phyloP scores from a whole-genome alignment of 306 rosid genomes.

The Acacia acuminata region DNA sequence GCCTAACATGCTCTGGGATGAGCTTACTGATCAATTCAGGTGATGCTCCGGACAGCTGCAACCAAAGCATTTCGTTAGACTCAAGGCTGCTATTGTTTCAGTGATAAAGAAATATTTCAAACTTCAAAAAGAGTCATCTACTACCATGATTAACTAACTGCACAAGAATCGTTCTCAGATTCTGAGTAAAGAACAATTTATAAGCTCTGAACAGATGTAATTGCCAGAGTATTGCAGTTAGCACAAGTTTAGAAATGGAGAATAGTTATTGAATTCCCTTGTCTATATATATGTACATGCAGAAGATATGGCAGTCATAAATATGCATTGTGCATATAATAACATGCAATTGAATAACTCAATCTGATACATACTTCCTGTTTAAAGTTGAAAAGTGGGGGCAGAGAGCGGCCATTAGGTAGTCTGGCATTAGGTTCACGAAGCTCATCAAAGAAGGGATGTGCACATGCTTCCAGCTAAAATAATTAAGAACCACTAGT shows the following conservation, averaged over 20 bases:
- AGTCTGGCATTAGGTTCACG: conserved; percentile 86
- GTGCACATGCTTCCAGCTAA: conserved; percentile 95
- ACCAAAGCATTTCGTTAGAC: conserved; percentile 18
- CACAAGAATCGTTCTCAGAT: neutral
- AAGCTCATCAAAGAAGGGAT: conserved; percentile 92
- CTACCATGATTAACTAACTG: neutral
- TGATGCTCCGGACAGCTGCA: conserved; percentile 76
- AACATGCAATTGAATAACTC: conserved; percentile 17
- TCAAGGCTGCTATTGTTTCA: neutral
- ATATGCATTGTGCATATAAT: neutral
- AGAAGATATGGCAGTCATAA: neutral
- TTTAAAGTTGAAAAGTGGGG: conserved; percentile 84
- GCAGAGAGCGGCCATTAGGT: conserved; percentile 83
- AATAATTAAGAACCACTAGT: conserved; percentile 27
- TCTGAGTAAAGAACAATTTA: neutral
- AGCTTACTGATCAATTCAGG: conserved; percentile 77
- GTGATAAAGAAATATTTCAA: neutral
- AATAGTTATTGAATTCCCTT: neutral
- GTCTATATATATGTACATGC: neutral
- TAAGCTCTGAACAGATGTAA: neutral
- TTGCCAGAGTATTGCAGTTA: neutral
- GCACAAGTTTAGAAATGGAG: neutral
- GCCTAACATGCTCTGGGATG: conserved; percentile 83
- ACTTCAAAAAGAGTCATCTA: neutral
- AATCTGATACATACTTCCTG: conserved; percentile 74